A percentile compares a stretch with the other conserved stretches of the same genome.
phyloP scores from a whole-genome alignment of 768 basidiomycete species.

The Boletus sp. region DNA sequence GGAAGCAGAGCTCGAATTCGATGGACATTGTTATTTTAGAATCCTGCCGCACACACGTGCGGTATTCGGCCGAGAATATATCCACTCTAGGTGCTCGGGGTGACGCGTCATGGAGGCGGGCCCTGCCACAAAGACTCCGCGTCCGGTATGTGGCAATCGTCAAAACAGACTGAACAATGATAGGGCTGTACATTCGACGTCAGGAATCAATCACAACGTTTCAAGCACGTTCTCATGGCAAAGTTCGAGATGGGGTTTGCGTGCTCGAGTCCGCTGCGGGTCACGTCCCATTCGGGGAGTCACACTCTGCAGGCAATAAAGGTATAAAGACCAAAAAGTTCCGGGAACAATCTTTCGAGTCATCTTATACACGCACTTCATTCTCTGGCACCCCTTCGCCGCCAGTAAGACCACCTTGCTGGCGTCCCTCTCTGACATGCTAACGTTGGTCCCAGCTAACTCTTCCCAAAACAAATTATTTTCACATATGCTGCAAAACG shows the following conservation, averaged over 20 bases:
- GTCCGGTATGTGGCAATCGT: no score
- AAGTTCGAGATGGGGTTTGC: background rate
- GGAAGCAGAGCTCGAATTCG: background rate
- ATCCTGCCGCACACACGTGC: background rate
- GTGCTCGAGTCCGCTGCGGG: background rate
- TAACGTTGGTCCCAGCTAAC: background rate
- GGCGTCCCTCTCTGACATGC: background rate
- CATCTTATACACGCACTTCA: background rate
- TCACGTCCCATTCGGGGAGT: background rate
- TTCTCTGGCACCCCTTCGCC: background rate
- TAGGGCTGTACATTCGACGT: no score
- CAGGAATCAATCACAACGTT: no score
- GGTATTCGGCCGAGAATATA: background rate
- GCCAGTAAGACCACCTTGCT: background rate
- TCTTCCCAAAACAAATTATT: background rate
- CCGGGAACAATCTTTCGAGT: background rate
- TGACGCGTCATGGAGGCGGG: background rate
- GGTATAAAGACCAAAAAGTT: conserved; percentile 7
- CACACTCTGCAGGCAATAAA: background rate
- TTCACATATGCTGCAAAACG: background rate
- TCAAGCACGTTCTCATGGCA: background rate
- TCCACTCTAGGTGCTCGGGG: background rate
- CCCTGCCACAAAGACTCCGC: background rate
- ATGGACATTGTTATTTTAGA: background rate
- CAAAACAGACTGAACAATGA: no score